These are phyloP conservation scores for Podaxis carcinomalis DNA, from an alignment of 768 basidiomycete genomes.

Conservation along the genomic window DNA sequence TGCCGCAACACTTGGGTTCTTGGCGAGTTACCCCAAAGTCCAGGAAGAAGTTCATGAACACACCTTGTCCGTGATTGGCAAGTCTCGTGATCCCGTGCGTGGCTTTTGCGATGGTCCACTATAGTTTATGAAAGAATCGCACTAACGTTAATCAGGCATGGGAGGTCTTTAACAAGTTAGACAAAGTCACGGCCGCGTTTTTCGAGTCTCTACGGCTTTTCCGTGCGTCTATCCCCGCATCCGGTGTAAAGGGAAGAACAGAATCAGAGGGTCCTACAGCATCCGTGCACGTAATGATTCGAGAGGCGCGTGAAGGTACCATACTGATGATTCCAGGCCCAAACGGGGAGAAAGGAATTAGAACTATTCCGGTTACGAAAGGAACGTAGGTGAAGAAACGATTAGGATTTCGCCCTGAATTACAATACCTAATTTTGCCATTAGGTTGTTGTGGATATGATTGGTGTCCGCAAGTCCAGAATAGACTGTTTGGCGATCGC, in stretches of 20 bases:
- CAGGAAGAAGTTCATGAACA: constrained; percentile 46
- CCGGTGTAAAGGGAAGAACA: background rate
- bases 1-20: constrained; percentile 41
- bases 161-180: constrained; percentile 36
- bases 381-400: constrained; percentile 27
- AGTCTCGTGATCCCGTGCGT: constrained; percentile 27
- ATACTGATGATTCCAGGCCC: constrained; percentile 37
- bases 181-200: constrained; percentile 39
- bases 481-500: background rate
- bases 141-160: constrained; percentile 22
- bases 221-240: constrained; percentile 28
- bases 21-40: constrained; percentile 40
- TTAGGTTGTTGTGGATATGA: constrained; percentile 42
- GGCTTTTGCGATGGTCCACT: background rate
- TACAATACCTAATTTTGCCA: background rate
- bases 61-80: constrained; percentile 34
- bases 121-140: background rate
- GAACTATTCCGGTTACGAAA: constrained; percentile 32
- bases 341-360: constrained; percentile 32
- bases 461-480: constrained; percentile 40
- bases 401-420: background rate
- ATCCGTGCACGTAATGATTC: constrained; percentile 35
- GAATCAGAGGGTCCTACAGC: constrained; percentile 21
- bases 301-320: constrained; percentile 40
- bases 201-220: constrained; percentile 42